phyloP scores from a whole-genome alignment of 257 asterid species.

The Thymus quinquecostatus region DNA sequence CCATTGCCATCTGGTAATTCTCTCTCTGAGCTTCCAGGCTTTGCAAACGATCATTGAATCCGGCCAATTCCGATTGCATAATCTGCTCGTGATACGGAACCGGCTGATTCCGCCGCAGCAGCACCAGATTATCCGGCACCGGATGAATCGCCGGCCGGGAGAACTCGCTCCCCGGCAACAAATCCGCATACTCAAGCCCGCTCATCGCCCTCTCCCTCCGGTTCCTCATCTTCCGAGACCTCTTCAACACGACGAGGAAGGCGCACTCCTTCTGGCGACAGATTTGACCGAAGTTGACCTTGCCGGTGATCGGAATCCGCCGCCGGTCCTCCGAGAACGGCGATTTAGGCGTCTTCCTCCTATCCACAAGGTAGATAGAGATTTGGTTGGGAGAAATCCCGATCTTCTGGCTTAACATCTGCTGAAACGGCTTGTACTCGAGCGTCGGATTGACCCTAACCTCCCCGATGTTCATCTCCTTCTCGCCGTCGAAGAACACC shows the following conservation, averaged over 20 bases:
- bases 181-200: conserved; percentile 42
- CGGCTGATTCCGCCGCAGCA: conserved; percentile 59
- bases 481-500: conserved; percentile 79
- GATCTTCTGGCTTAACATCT: conserved; percentile 71
- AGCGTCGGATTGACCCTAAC: conserved; percentile 55
- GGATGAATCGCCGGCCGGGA: conserved; percentile 36
- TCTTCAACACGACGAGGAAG: conserved; percentile 73
- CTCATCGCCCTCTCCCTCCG: conserved; percentile 50
- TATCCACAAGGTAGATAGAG: conserved; percentile 69
- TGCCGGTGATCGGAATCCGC: conserved; percentile 69
- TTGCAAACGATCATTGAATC: conserved; percentile 46
- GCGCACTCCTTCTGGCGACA: conserved; percentile 58
- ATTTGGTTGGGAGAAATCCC: conserved; percentile 93
- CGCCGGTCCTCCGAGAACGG: conserved; percentile 55
- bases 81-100: conserved; percentile 48
- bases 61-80: conserved; percentile 39
- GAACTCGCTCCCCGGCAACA: conserved; percentile 35
- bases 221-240: conserved; percentile 66
- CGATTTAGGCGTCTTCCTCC: conserved; percentile 36
- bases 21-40: conserved; percentile 45
- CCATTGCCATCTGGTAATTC: conserved; percentile 46
- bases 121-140: conserved; percentile 47
- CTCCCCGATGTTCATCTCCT: conserved; percentile 67
- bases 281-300: conserved; percentile 61
- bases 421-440: conserved; percentile 80